Conservation (phyloP, 805 yeast genomes). For the Ogataea siamensis region DNA sequence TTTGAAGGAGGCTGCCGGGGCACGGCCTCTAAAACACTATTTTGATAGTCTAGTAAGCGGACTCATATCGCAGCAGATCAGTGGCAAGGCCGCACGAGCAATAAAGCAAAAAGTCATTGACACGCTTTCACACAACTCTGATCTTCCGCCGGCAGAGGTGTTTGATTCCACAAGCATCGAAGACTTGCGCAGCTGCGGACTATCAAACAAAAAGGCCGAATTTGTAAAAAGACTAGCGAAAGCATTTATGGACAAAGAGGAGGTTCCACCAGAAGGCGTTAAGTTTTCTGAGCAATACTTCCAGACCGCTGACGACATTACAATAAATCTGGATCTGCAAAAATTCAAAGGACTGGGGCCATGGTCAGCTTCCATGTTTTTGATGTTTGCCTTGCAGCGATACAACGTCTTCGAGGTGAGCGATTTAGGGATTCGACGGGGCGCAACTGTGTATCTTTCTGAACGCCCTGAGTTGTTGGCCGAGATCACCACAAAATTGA, state of each 20-base stretch:
- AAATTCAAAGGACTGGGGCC: constrained; percentile 67
- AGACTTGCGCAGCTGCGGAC: constrained; percentile 59
- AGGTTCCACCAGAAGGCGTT: constrained; percentile 17
- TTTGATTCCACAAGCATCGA: constrained; percentile 44
- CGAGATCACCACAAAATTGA: constrained; percentile 42
- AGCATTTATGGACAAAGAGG: constrained; percentile 40
- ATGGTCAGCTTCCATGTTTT: constrained; percentile 91
- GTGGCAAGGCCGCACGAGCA: constrained; percentile 76
- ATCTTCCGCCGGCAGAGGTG: constrained; percentile 52
- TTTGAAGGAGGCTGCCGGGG: constrained; percentile 4
- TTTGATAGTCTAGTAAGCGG: constrained; percentile 44
- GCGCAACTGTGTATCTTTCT: constrained; percentile 62
- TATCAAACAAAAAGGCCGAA: constrained; percentile 64
- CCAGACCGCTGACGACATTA: constrained; percentile 15
- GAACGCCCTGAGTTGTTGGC: constrained; percentile 49
- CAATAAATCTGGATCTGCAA: constrained; percentile 20
- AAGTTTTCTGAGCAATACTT: constrained; percentile 21
- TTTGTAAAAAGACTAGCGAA: constrained; percentile 58
- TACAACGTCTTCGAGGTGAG: constrained; percentile 71
- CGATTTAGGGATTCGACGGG: constrained; percentile 85
- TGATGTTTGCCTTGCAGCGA: constrained; percentile 64
- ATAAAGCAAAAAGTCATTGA: constrained; percentile 43
- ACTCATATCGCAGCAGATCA: constrained; percentile 70
- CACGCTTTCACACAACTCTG: constrained; percentile 13
- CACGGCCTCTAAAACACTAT: constrained; percentile 29